These are phyloP conservation scores for Colletotrichum graminicola DNA, from an alignment of 2,329 filamentous ascomycete species.

Conservation along the genomic window DNA sequence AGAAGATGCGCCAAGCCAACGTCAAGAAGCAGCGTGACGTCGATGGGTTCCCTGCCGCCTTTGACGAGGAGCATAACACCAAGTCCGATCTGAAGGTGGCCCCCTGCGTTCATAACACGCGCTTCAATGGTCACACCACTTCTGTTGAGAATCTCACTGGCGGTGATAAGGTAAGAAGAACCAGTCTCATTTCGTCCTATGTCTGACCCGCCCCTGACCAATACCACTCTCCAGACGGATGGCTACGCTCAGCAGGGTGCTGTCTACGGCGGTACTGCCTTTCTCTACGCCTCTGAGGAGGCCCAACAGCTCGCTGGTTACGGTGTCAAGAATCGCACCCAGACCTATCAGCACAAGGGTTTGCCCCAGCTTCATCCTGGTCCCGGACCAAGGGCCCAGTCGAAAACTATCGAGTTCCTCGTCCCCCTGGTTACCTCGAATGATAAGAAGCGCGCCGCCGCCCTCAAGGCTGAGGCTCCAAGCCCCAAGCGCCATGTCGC, in stretches of 20 bases:
- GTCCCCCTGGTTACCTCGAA: too few species aligned
- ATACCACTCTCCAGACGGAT: background rate
- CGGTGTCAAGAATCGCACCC: background rate
- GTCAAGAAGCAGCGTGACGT: background rate
- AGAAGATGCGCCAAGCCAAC: constrained; percentile 27
- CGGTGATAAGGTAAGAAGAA: background rate
- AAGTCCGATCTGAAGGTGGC: background rate
- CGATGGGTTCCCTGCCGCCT: background rate
- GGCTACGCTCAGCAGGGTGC: background rate
- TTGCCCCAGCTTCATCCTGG: constrained; percentile 14
- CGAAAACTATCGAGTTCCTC: background rate
- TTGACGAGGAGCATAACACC: background rate
- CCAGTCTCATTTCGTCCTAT: background rate
- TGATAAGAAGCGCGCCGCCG: background rate
- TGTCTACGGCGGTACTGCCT: background rate
- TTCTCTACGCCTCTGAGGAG: background rate
- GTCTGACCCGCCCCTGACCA: background rate
- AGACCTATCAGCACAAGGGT: background rate
- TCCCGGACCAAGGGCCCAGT: background rate
- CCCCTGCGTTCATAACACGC: background rate
- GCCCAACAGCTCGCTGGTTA: background rate
- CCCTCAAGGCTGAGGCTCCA: background rate
- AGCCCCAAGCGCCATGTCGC: background rate
- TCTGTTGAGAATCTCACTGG: background rate
- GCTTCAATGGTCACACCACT: background rate